phyloP scores from a whole-genome alignment of 2,329 filamentous ascomycete species.

The Zopfia rhizophila region DNA sequence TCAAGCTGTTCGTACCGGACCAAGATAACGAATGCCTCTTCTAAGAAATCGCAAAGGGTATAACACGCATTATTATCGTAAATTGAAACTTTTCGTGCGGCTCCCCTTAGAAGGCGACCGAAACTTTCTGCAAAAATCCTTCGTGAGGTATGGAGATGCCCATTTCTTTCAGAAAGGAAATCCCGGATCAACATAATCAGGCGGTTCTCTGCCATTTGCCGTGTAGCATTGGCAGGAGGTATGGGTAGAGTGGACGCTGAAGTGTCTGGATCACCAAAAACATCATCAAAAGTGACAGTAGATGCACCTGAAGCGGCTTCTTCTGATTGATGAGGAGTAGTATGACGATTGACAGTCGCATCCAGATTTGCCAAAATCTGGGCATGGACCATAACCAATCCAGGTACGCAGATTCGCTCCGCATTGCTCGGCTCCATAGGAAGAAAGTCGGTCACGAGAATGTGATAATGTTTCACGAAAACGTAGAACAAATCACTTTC shows the following conservation, averaged over 20 bases:
- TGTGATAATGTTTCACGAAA: slow-evolving; percentile 88
- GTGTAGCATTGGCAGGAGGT: slow-evolving; percentile 75
- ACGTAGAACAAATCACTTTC: slow-evolving; percentile 93
- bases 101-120: slow-evolving; percentile 75
- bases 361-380: slow-evolving; percentile 84
- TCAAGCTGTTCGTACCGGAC: slow-evolving; percentile 67
- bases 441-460: slow-evolving; percentile 74
- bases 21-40: slow-evolving; percentile 78
- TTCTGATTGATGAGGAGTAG: slow-evolving; percentile 49
- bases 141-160: slow-evolving; percentile 65
- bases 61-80: slow-evolving; percentile 88
- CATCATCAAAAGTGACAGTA: slow-evolving; percentile 73
- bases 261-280: slow-evolving; percentile 72
- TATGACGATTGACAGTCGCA: slow-evolving; percentile 82
- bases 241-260: slow-evolving; percentile 70
- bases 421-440: slow-evolving; percentile 59
- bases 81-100: slow-evolving; percentile 78
- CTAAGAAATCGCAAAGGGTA: slow-evolving; percentile 89
- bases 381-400: slow-evolving; percentile 81
- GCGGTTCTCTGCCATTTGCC: slow-evolving; percentile 89
- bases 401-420: slow-evolving; percentile 75
- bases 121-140: slow-evolving; percentile 82
- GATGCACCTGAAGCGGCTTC: slow-evolving; percentile 53
- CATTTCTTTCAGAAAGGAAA: slow-evolving; percentile 72
- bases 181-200: slow-evolving; percentile 85